Evolutionary conservation across 306 rosid genomes (phyloP).

Genomic region (Gastrolobium villosum): DNA sequence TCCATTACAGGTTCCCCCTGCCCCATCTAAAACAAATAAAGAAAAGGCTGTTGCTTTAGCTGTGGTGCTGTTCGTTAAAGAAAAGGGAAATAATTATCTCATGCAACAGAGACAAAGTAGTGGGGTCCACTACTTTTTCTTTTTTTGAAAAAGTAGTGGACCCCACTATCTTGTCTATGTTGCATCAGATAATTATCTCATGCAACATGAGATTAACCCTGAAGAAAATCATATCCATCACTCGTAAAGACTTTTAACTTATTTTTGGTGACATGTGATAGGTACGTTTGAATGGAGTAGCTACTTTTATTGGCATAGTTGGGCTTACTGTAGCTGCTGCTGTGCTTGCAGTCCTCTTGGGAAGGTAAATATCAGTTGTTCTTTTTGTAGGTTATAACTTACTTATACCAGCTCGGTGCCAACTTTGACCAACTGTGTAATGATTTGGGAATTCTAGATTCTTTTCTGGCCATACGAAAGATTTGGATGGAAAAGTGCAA

Average conservation of each 20-base stretch:
- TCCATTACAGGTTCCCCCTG: constrained; percentile 83
- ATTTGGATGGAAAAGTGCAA: constrained; percentile 57
- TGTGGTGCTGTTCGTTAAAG: neutral
- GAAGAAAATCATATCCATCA: no score
- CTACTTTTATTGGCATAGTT: constrained; percentile 94
- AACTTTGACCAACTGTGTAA: constrained; percentile 44
- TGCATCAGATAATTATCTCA: no score
- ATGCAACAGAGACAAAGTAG: no score
- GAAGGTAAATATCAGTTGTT: constrained; percentile 63
- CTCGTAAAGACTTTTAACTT: neutral
- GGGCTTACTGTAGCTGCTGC: constrained; percentile 87
- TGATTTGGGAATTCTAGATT: constrained; percentile 64
- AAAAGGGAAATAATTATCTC: no score
- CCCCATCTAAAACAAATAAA: constrained; percentile 27
- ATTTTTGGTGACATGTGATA: constrained; percentile 55
- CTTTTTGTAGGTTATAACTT: constrained; percentile 5
- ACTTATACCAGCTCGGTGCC: constrained; percentile 14
- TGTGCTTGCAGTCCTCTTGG: constrained; percentile 86
- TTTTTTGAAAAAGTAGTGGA: no score
- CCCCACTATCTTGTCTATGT: no score
- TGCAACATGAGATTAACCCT: no score
- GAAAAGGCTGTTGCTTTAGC: constrained; percentile 43
- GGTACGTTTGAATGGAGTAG: constrained; percentile 99
- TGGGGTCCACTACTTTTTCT: no score
- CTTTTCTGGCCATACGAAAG: constrained; percentile 76